A percentile compares a stretch with the other conserved stretches of the same genome.
phyloP scores from a whole-genome alignment of 371 early-diverging fungal species.

The Gilbertella persicaria region DNA sequence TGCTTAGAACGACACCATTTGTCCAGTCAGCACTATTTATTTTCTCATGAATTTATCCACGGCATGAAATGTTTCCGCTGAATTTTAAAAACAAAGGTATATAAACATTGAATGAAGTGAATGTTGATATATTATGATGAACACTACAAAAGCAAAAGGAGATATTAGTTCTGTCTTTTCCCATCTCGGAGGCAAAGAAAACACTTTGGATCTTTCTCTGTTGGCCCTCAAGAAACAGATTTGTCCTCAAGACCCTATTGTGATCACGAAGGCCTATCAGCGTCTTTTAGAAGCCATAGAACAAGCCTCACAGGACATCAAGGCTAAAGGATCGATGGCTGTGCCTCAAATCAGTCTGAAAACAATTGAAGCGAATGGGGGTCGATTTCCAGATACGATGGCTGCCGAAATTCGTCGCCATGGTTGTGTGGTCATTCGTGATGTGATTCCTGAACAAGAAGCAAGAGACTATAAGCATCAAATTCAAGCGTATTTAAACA shows the following conservation, averaged over 20 bases:
- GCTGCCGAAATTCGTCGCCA: conserved; percentile 28
- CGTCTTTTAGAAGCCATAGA: conserved; percentile 24
- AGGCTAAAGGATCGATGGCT: too few species aligned
- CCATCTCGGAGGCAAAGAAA: conserved; percentile 33
- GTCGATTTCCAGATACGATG: conserved; percentile 28
- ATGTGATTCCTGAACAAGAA: conserved; percentile 28
- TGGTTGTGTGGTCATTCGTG: conserved; percentile 38
- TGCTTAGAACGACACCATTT: too few species aligned
- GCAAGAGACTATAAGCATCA: conserved; percentile 36
- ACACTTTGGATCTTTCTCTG: conserved; percentile 26
- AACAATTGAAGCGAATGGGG: conserved; percentile 32
- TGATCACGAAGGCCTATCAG: conserved; percentile 28
- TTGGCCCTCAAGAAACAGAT: conserved; percentile 27
- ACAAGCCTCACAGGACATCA: too few species aligned
- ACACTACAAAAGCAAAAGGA: conserved; percentile 43
- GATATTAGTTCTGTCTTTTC: conserved; percentile 45
- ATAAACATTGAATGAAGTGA: too few species aligned
- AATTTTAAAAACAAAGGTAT: too few species aligned
- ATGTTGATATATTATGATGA: too few species aligned
- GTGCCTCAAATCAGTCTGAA: too few species aligned
- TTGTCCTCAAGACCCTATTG: conserved; percentile 20
- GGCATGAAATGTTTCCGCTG: too few species aligned
- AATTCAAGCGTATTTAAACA: conserved; percentile 31
- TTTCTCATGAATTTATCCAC: too few species aligned
- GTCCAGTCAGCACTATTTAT: too few species aligned